Percentiles rank a stretch among this genome's conserved stretches.
Conservation (phyloP, 1,139 yeast genomes). For the Sugiyamaella japonica region DNA sequence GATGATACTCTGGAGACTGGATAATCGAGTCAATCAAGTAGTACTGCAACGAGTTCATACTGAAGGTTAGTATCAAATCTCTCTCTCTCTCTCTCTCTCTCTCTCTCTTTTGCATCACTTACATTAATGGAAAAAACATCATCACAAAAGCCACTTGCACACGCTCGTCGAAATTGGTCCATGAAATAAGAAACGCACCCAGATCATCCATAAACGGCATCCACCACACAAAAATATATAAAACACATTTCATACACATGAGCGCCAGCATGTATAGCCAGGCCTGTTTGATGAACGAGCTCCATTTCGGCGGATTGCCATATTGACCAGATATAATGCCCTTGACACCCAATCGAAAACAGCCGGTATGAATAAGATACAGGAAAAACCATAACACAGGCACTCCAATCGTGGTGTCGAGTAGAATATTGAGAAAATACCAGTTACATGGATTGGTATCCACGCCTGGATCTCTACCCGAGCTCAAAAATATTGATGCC, state of each 20-base stretch:
- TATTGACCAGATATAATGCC: conserved; percentile 84
- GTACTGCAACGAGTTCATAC: conserved; percentile 83
- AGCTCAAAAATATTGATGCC: conserved; percentile 59
- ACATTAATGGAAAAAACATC: conserved; percentile 52
- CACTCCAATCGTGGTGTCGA: conserved; percentile 95
- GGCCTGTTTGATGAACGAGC: conserved; percentile 74
- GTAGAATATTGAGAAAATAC: conserved; percentile 82
- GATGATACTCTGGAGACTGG: conserved; percentile 51
- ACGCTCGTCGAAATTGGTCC: conserved; percentile 80
- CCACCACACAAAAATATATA: conserved; percentile 57
- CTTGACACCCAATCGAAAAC: conserved; percentile 50
- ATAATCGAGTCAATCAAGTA: conserved; percentile 85
- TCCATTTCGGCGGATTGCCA: conserved; percentile 66
- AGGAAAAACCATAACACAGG: conserved; percentile 68
- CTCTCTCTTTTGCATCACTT: background rate
- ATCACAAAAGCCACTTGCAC: conserved; percentile 83
- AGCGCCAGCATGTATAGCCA: conserved; percentile 62
- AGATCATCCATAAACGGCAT: conserved; percentile 55
- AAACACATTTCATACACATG: conserved; percentile 54
- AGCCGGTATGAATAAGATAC: conserved; percentile 48
- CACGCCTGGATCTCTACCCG: conserved; percentile 38
- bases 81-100: too few species aligned
- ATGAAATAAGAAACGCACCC: conserved; percentile 64
- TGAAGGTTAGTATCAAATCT: conserved; percentile 5
- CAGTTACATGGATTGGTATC: conserved; percentile 52